Percentiles rank a stretch among this genome's conserved stretches.
Conservation (phyloP, 2,329 filamentous ascomycete species). For the Aspergillus cejpii region DNA sequence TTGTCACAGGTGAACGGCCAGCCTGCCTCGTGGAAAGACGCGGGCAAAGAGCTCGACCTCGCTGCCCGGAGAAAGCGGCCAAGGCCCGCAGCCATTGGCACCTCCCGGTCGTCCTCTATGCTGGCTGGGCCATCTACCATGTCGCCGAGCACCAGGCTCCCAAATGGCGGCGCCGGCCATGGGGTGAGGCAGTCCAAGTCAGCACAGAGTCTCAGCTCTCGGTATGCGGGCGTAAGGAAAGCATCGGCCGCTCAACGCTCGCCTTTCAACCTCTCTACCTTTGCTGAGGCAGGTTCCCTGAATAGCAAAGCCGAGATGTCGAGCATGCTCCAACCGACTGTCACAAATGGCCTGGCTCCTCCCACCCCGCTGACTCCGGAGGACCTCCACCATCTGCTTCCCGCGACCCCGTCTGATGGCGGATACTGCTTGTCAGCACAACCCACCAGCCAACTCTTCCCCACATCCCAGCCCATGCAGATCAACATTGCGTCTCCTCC, state of each 20-base stretch:
- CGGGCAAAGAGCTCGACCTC: constrained; percentile 41
- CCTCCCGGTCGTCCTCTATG: constrained; percentile 34
- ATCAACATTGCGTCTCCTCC: constrained; percentile 42
- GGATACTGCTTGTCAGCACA: constrained; percentile 35
- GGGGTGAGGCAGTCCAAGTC: constrained; percentile 44
- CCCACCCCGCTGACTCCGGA: constrained; percentile 42
- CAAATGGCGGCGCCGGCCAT: constrained; percentile 31
- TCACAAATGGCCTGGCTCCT: constrained; percentile 36
- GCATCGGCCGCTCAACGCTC: constrained; percentile 42
- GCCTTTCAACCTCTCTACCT: constrained; percentile 42
- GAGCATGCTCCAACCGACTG: constrained; percentile 29
- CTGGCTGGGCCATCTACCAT: constrained; percentile 36
- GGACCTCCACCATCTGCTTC: constrained; percentile 38
- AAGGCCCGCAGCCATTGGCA: constrained; percentile 43
- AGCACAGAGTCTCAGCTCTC: constrained; percentile 39
- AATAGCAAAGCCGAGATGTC: constrained; percentile 32
- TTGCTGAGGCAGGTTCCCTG: constrained; percentile 39
- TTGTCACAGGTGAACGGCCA: constrained; percentile 25
- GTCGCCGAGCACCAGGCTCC: constrained; percentile 36
- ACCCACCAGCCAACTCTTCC: constrained; percentile 32
- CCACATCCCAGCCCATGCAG: constrained; percentile 36
- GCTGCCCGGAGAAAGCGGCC: constrained; percentile 44
- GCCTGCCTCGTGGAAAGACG: constrained; percentile 28
- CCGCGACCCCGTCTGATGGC: constrained; percentile 34
- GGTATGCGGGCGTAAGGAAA: constrained; percentile 44